Evolutionary conservation across 225 moss, liverwort and hornwort genomes (phyloP), one percentile per base, ranked within the genome.

Genomic region (Sphagnum contortum): DNA sequence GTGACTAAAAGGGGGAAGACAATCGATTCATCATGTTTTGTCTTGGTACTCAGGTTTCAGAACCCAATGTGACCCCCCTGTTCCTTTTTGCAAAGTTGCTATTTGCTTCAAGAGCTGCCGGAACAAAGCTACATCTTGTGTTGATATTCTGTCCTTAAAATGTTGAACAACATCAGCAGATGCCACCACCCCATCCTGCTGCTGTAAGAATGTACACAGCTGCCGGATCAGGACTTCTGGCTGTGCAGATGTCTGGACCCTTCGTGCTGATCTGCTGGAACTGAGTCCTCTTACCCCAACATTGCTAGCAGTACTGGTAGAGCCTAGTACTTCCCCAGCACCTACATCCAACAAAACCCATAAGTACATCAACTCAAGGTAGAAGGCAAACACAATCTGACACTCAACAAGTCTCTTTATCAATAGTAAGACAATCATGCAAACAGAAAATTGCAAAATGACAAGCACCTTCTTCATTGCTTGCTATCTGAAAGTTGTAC

Each of bases 41-140:
- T 84, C 81, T 78, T 75, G 84, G 65, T 81, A 84, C n/a, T 84
- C 84, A 6, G 84, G 84, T 64, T 88, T 88, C 77, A 94, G 67
- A 60, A 82, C 74, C 93, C 90, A 94, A 66, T 69, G 76, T 8
- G 86, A 77, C 55, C 77, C 79, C 59, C 64, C 76, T n/a, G 60
- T 63, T 45, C 72, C 84, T 73, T 81, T 88, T 47, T 81, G 71
- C 72, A 89, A 72, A 50, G 73, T 78, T n/a, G 94, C 91, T 57
- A 79, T 83, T 64, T 76, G 84, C 53, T 86, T 84, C 70, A 94
- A 58, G 46, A 88, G 84, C 68, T 87, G 77, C 71, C 73, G 80
- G 72, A 90, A 91, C 78, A 83, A 66, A 44, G 81, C 57, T 45
- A 78, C 74, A 46, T 87, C 87, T 8, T 70, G 80, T 50, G 61